Conservation (phyloP, 257 asterid species). For the Salvia miltiorrhiza region DNA sequence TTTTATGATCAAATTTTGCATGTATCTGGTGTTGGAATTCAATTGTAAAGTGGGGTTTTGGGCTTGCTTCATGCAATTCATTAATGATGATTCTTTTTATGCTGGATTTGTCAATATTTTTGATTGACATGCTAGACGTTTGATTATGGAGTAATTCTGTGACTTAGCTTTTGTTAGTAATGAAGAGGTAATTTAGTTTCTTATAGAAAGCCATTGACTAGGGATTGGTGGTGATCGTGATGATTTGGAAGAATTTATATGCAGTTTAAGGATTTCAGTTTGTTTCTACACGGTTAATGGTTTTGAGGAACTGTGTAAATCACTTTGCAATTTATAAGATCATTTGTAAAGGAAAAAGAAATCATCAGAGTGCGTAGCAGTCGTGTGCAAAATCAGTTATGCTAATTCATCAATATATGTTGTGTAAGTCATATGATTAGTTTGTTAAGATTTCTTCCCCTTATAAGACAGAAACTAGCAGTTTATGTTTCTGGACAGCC, state of each 20-base stretch:
- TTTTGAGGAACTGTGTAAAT: not conserved
- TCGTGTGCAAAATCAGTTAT: not conserved
- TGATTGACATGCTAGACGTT: not conserved
- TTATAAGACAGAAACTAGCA: not conserved
- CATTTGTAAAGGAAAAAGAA: not conserved
- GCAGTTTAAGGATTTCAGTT: not conserved
- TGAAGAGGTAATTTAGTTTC: not conserved
- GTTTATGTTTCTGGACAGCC: too few species aligned
- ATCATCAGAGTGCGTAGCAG: not conserved
- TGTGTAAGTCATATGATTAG: not conserved
- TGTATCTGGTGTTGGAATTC: not conserved
- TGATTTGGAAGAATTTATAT: not conserved
- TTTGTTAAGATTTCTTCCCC: not conserved
- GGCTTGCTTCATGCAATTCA: slow-evolving; percentile 11
- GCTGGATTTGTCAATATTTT: not conserved
- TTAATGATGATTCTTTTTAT: too few species aligned
- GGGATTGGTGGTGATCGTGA: slow-evolving; percentile 3
- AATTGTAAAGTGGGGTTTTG: not conserved
- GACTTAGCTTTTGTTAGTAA: not conserved
- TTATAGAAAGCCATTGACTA: not conserved
- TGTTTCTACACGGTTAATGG: not conserved
- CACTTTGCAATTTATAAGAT: not conserved
- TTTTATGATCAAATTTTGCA: not conserved
- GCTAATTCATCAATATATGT: not conserved
- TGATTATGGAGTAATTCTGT: not conserved